Evolutionary conservation across 345 rosid species (phyloP).

Genomic region (Lepidium didymum): DNA sequence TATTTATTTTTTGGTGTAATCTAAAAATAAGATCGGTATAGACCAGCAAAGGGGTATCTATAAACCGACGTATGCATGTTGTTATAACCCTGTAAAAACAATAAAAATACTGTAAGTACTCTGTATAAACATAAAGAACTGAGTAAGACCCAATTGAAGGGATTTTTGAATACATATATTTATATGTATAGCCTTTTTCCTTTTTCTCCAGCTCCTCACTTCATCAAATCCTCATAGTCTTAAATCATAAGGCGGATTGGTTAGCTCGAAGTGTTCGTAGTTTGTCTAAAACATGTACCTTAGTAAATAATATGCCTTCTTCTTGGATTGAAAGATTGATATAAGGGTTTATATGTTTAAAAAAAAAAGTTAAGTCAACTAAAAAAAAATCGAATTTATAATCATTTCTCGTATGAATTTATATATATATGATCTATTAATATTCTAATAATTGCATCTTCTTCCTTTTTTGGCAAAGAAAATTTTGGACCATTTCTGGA

Average conservation of each 20-base stretch:
- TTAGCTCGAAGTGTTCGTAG: too few species aligned
- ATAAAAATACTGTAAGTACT: not conserved
- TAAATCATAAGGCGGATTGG: too few species aligned
- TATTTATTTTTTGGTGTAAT: not conserved
- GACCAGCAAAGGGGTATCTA: not conserved
- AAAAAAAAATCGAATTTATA: not conserved
- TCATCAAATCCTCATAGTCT: too few species aligned
- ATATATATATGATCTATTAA: too few species aligned
- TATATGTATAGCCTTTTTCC: not conserved
- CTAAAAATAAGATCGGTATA: conserved; percentile 20
- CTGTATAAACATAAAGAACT: conserved; percentile 6
- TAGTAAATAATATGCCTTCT: too few species aligned
- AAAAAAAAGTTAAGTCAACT: not conserved
- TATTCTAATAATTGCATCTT: too few species aligned
- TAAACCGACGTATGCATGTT: conserved; percentile 2
- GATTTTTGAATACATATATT: not conserved
- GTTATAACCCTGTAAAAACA: not conserved
- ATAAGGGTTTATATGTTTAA: too few species aligned
- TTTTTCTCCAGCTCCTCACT: too few species aligned
- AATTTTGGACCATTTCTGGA: too few species aligned
- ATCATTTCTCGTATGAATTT: not conserved
- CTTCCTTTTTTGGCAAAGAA: too few species aligned
- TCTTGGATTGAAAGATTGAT: too few species aligned
- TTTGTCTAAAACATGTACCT: too few species aligned
- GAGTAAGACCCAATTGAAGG: conserved; percentile 8